Evolutionary conservation across 1,139 yeast genomes (phyloP), one percentile per base, ranked within the genome.

Genomic region (Diutina siamensis): DNA sequence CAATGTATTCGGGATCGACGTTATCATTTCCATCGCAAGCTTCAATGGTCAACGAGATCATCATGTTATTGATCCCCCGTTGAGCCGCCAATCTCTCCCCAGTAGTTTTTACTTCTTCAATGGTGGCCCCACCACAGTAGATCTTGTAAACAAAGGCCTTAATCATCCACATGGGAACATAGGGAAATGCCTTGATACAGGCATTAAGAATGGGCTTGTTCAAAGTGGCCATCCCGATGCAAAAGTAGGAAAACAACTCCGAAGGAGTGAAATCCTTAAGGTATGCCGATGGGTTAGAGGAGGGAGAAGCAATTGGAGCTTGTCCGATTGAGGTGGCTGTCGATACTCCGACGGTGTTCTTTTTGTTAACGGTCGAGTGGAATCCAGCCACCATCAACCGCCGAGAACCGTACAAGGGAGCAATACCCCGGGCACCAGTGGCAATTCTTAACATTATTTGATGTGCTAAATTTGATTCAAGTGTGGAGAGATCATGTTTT

Each of bases 41-140:
- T 64, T 92, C 98, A 47, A 88, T 88, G 18, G 97, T 87, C 62
- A 88, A 78, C 3, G 94, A 82, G 36, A 89, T 71, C 95, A 92
- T 88, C 94, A 88, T 86, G 67, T 89, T 89, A 54, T 85, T 78
- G 58, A 88, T 83, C 13, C 95, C 95, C 51, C 95, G 72, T 48
- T 72, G 62, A 48, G 77, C 69, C 4, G 42, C 31, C 52, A 92
- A 71, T 50, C 78, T 68, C 46, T 70, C 67, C 47, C 95, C 95
- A 4, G 95, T 83, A 46, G 68, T 61, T 48, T 76, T 70, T 20
- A 88, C 94, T 52, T 88, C 84, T 10, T 63, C 64, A 48, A 81
- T 72, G 46, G 76, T 78, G 56, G 85, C 94, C 46, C 98, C 98
- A 35, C 97, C 97, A 60, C 95, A 84, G 65, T 88, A 89, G 50